Base-by-base conservation (phyloP, 1,284 basidiomycete genomes). In the Sparassis latifolia region DNA sequence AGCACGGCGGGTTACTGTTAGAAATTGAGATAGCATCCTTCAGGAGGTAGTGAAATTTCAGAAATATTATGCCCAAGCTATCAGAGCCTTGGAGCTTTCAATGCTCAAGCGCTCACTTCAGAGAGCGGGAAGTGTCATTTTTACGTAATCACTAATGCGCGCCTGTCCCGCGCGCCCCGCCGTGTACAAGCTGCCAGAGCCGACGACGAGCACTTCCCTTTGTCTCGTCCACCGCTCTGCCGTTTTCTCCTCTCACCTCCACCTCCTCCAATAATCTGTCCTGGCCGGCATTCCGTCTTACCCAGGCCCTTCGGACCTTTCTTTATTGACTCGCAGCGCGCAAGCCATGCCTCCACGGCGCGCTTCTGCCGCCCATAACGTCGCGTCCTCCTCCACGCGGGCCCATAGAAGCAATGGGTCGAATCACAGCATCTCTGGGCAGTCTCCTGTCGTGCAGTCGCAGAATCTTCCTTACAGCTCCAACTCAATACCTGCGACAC, bases 321-420 rank as follows among this genome's bases (percentile, higher is more conserved):
- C 20, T 20, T 20, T 20, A 20, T 20, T 20, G 20, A 37, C 6
- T 37, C 35, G 6, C 35, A 12, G 32, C 43, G 27, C 43, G 20
- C 20, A 7, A 42, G 58, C 58, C 54, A 73, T 74, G 70, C 74
- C 74, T 47, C 60, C 62, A 51, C 74, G 75, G 58, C 75, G 77
- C 58, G 65, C 73, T n/a, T 77, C 75, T 35, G 75, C 75, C 30
- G 71, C 69, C 20, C 66, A 68, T 35, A 54, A 62, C 33, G 58
- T 67, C 12, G 55, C 52, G 41, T 58, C 53, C 33, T 56, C 66
- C 2, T 65, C 65, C 4, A 65, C 63, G n/a, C 67, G 74, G 52
- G 67, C 69, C 1, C 77, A 78, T 53, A 70, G 68, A 60, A 77
- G 69, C 59, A 78, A 76, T 57, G 76, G 79, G 46, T 79, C 76